A percentile compares a stretch with the other conserved stretches of the same genome.
These are phyloP conservation scores for Colletotrichum scovillei DNA, from an alignment of 2,329 filamentous ascomycete genomes.

Conservation along the genomic window DNA sequence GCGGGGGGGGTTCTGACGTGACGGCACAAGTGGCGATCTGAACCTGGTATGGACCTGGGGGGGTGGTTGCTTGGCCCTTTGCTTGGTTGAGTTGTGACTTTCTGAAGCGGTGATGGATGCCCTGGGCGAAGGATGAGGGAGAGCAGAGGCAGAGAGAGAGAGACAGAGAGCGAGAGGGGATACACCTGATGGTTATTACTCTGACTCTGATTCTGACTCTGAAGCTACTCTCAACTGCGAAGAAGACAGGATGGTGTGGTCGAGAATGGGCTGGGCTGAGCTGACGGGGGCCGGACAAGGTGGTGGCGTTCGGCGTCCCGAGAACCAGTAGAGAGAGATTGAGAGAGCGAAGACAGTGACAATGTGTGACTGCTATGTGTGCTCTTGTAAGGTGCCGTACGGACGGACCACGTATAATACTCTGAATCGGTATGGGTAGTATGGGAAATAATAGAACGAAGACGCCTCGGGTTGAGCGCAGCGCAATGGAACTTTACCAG, in stretches of 20 bases:
- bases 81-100: slow-evolving; percentile 3
- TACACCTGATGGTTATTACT: not conserved
- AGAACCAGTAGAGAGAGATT: slow-evolving; percentile 6
- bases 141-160: not conserved
- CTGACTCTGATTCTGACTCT: not conserved
- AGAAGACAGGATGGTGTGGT: slow-evolving; percentile 5
- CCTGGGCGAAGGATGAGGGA: not conserved
- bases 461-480: not conserved
- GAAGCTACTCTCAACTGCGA: not conserved
- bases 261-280: slow-evolving; percentile 23
- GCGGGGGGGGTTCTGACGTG: slow-evolving; percentile 35
- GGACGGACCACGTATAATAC: not conserved
- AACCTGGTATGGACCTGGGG: slow-evolving; percentile 18
- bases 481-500: not conserved
- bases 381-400: too few species aligned
- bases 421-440: not conserved
- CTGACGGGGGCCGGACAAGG: slow-evolving; percentile 22
- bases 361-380: not conserved
- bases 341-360: too few species aligned
- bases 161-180: not conserved
- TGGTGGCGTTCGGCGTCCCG: slow-evolving; percentile 28
- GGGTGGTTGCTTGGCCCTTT: slow-evolving; percentile 2
- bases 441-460: slow-evolving; percentile 7
- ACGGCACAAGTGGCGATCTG: slow-evolving; percentile 35
- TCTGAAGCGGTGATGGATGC: not conserved